These are phyloP conservation scores for Phytophthora melonis DNA, from an alignment of 352 stramenopile species.

Conservation along the genomic window DNA sequence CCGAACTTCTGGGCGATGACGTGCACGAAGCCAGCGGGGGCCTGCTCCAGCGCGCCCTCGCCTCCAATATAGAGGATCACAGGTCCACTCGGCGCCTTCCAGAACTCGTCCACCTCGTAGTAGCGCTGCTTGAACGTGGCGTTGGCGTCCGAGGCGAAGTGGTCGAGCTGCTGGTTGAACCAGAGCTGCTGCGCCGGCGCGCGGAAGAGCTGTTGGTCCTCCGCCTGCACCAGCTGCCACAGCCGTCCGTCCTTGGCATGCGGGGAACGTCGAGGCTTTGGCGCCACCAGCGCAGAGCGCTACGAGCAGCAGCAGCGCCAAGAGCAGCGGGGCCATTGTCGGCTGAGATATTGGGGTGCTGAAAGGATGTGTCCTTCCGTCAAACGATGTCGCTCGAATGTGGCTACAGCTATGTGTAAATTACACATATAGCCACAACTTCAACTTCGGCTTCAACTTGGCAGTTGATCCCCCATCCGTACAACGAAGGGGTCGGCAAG, in stretches of 20 bases:
- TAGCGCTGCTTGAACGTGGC: constrained; percentile 80
- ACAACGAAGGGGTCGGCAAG: too few species aligned
- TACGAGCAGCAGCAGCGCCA: constrained; percentile 26
- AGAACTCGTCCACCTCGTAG: constrained; percentile 79
- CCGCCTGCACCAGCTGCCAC: constrained; percentile 60
- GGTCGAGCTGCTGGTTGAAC: constrained; percentile 79
- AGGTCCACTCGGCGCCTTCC: constrained; percentile 55
- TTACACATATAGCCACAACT: background rate
- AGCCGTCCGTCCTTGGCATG: constrained; percentile 62
- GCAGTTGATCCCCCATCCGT: too few species aligned
- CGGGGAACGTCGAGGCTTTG: constrained; percentile 35
- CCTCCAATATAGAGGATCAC: constrained; percentile 90
- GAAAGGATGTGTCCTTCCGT: constrained; percentile 4
- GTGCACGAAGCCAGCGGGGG: constrained; percentile 73
- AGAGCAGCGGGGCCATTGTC: constrained; percentile 19
- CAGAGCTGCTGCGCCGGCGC: constrained; percentile 53
- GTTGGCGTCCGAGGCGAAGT: constrained; percentile 48
- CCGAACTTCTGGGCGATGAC: constrained; percentile 80
- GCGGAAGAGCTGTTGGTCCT: constrained; percentile 58
- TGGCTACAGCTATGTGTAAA: too few species aligned
- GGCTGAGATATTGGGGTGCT: constrained; percentile 23
- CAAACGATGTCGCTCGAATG: too few species aligned
- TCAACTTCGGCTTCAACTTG: background rate
- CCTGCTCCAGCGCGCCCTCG: constrained; percentile 69
- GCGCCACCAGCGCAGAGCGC: background rate